Percentiles rank a stretch among this genome's conserved stretches.
These are phyloP conservation scores for Aureobasidium sp. DNA, from an alignment of 2,329 filamentous ascomycete species.

Conservation along the genomic window DNA sequence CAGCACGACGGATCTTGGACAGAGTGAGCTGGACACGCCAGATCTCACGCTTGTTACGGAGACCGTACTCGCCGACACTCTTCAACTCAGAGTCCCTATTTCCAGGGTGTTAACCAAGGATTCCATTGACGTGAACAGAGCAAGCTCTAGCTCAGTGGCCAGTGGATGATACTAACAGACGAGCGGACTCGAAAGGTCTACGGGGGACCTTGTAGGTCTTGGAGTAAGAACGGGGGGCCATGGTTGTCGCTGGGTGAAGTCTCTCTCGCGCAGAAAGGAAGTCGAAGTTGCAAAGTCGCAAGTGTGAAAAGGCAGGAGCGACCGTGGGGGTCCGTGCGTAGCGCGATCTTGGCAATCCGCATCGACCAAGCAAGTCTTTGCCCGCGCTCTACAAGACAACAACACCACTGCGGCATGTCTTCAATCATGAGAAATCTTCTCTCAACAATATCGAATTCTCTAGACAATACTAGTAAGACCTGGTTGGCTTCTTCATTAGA, in stretches of 20 bases:
- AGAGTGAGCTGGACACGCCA: slow-evolving; percentile 99
- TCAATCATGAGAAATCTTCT: too few relatives aligned
- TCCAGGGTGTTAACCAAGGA: slow-evolving; percentile 57
- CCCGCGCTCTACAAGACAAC: too few relatives aligned
- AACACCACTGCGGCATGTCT: too few relatives aligned
- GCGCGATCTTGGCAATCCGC: not conserved
- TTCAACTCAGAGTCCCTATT: slow-evolving; percentile 97
- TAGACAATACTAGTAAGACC: too few relatives aligned
- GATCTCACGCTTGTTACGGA: slow-evolving; percentile 99
- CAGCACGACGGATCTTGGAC: slow-evolving; percentile 99
- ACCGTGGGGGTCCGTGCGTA: not conserved
- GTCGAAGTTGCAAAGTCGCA: not conserved
- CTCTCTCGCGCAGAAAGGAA: not conserved
- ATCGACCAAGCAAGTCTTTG: too few relatives aligned
- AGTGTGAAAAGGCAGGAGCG: not conserved
- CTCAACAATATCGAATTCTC: too few relatives aligned
- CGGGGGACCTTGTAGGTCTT: slow-evolving; percentile 98
- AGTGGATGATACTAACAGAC: slow-evolving; percentile 83
- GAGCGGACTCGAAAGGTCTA: slow-evolving; percentile 98
- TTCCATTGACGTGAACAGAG: slow-evolving; percentile 90
- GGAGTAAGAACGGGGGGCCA: slow-evolving; percentile 65
- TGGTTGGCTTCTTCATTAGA: too few relatives aligned
- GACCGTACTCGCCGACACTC: slow-evolving; percentile 99
- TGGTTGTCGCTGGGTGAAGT: slow-evolving; percentile 25
- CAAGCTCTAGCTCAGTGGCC: slow-evolving; percentile 99